A percentile compares a stretch with the other conserved stretches of the same genome.
These are phyloP conservation scores for Polyplosphaeria fusca DNA, from an alignment of 495 filamentous ascomycete genomes.

Conservation along the genomic window DNA sequence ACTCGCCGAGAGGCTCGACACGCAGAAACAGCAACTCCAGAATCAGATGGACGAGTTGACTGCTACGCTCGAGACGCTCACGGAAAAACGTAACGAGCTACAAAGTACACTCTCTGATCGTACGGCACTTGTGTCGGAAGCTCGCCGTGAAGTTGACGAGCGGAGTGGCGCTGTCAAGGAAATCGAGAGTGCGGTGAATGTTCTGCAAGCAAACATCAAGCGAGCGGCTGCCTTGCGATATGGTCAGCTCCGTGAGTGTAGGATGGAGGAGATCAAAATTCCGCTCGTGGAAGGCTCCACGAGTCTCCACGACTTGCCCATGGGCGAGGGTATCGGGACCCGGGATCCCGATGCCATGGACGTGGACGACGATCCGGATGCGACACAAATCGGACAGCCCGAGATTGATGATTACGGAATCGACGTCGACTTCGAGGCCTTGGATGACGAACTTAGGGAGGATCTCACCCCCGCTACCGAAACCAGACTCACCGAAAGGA, in stretches of 20 bases:
- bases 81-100: conserved; percentile 65
- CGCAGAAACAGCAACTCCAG: conserved; percentile 70
- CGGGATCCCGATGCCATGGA: conserved; percentile 80
- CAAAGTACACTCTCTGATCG: conserved; percentile 64
- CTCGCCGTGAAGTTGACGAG: conserved; percentile 80
- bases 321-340: conserved; percentile 69
- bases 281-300: conserved; percentile 73
- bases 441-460: conserved; percentile 69
- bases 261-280: conserved; percentile 86
- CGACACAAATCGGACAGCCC: conserved; percentile 42
- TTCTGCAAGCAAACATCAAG: conserved; percentile 77
- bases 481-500: conserved; percentile 73
- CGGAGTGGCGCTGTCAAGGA: conserved; percentile 76
- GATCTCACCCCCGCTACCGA: conserved; percentile 45
- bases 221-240: conserved; percentile 79
- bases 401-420: conserved; percentile 86
- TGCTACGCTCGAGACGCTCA: conserved; percentile 72
- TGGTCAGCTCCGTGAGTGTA: conserved; percentile 78
- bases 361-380: conserved; percentile 48
- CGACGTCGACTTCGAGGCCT: conserved; percentile 78
- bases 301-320: conserved; percentile 75
- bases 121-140: conserved; percentile 71
- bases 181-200: conserved; percentile 71
- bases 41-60: conserved; percentile 66
- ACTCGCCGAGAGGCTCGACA: conserved; percentile 65